phyloP scores from a whole-genome alignment of 1,139 yeast genomes.

The Saccharomycopsis hybrid region DNA sequence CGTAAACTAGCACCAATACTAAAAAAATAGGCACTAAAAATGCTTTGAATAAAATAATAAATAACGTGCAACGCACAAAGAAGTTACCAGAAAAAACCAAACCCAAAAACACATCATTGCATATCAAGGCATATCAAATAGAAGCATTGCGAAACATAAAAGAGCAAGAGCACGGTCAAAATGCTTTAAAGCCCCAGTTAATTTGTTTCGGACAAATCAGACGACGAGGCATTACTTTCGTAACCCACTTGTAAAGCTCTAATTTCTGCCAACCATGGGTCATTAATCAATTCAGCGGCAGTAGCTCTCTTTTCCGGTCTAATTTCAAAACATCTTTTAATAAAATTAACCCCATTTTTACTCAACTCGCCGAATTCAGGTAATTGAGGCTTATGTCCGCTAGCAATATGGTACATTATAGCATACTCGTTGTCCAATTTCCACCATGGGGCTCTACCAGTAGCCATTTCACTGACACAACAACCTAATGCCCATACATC shows the following conservation, averaged over 20 bases:
- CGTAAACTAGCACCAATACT: no score
- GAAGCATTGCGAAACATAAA: no score
- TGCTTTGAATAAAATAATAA: no score
- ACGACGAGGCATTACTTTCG: constrained; percentile 11
- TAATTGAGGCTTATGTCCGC: constrained; percentile 84
- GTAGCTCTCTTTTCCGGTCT: constrained; percentile 76
- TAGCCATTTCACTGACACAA: constrained; percentile 76
- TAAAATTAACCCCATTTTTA: constrained; percentile 61
- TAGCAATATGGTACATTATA: constrained; percentile 96
- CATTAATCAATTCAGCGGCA: constrained; percentile 78
- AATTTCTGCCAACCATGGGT: constrained; percentile 84
- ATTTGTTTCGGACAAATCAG: background rate
- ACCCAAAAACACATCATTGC: no score
- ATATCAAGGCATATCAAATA: no score
- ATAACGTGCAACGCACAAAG: no score
- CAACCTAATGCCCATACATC: constrained; percentile 86
- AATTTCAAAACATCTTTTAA: constrained; percentile 72
- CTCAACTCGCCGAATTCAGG: constrained; percentile 78
- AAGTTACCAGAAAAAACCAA: no score
- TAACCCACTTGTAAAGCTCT: constrained; percentile 64
- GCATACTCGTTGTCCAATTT: constrained; percentile 97
- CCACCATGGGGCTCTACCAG: constrained; percentile 87
- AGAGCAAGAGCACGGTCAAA: no score
- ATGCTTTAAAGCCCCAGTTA: background rate
- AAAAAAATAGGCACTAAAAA: no score